These are phyloP conservation scores for Fusarium sp. DNA, from an alignment of 2,329 filamentous ascomycete species.

Conservation along the genomic window DNA sequence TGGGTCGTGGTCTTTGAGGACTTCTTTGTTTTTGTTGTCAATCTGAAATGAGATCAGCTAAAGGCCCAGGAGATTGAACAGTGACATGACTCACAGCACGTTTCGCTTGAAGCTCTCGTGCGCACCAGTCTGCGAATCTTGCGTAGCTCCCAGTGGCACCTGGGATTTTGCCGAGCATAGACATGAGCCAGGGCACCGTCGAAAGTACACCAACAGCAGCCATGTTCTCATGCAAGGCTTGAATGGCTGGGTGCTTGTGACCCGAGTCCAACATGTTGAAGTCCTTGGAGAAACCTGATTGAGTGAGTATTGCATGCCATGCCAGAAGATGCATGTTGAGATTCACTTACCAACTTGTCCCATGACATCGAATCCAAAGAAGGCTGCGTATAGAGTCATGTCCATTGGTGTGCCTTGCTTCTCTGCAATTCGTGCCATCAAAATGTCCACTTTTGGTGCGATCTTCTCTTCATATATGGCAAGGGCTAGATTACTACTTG, in stretches of 20 bases:
- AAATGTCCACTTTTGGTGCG: neutral
- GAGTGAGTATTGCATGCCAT: neutral
- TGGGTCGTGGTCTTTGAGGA: neutral
- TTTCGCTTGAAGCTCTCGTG: slow-evolving; percentile 4
- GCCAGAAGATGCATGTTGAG: neutral
- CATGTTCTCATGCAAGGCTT: slow-evolving; percentile 7
- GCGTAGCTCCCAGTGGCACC: slow-evolving; percentile 13
- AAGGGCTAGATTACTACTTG: neutral
- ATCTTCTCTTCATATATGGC: neutral
- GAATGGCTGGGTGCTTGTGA: neutral
- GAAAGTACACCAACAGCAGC: neutral
- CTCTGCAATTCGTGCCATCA: neutral
- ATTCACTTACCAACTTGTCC: slow-evolving; percentile 1
- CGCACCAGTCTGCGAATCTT: slow-evolving; percentile 9
- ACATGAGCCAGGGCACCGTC: slow-evolving; percentile 9
- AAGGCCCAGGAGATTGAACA: no score
- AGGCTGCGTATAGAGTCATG: neutral
- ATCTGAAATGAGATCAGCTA: neutral
- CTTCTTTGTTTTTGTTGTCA: neutral
- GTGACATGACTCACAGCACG: neutral
- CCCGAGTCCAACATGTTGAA: slow-evolving; percentile 1
- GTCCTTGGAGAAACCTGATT: slow-evolving; percentile 1
- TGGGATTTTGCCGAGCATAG: slow-evolving; percentile 10
- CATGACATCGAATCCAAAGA: slow-evolving; percentile 12
- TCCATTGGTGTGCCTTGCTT: neutral